A percentile compares a stretch with the other conserved stretches of the same genome.
Evolutionary conservation across 805 yeast species (phyloP).

Genomic region (Teunomyces pallodes): DNA sequence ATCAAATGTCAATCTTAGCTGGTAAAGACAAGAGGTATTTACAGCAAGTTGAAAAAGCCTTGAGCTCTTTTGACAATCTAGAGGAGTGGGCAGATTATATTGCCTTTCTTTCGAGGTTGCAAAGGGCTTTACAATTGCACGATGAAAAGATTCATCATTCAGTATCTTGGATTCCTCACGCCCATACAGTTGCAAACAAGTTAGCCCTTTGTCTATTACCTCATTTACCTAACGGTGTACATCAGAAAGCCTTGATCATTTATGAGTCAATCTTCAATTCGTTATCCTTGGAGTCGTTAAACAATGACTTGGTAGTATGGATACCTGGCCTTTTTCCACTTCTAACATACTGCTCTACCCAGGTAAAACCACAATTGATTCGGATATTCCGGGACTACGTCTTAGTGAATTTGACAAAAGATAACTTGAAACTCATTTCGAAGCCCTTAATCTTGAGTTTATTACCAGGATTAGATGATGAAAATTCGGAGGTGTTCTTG

Average conservation of each 20-base stretch:
- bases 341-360: constrained; percentile 83
- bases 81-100: constrained; percentile 99
- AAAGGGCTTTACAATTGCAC: constrained; percentile 56
- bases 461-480: constrained; percentile 90
- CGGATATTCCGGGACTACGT: constrained; percentile 57
- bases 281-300: constrained; percentile 54
- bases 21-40: constrained; percentile 63
- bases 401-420: constrained; percentile 43
- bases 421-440: constrained; percentile 50
- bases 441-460: constrained; percentile 73
- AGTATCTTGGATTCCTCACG: constrained; percentile 58
- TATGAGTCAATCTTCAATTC: constrained; percentile 68
- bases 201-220: constrained; percentile 80
- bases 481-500: constrained; percentile 76
- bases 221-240: constrained; percentile 91
- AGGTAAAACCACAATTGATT: constrained; percentile 77
- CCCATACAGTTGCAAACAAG: constrained; percentile 62
- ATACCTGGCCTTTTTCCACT: constrained; percentile 90
- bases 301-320: constrained; percentile 69
- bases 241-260: constrained; percentile 78
- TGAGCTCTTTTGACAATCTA: constrained; percentile 72
- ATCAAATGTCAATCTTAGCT: not conserved
- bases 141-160: constrained; percentile 25
- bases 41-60: constrained; percentile 67
- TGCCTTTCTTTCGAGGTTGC: constrained; percentile 76